phyloP scores from a whole-genome alignment of 2,329 filamentous ascomycete genomes.

The Fusarium stilboides region DNA sequence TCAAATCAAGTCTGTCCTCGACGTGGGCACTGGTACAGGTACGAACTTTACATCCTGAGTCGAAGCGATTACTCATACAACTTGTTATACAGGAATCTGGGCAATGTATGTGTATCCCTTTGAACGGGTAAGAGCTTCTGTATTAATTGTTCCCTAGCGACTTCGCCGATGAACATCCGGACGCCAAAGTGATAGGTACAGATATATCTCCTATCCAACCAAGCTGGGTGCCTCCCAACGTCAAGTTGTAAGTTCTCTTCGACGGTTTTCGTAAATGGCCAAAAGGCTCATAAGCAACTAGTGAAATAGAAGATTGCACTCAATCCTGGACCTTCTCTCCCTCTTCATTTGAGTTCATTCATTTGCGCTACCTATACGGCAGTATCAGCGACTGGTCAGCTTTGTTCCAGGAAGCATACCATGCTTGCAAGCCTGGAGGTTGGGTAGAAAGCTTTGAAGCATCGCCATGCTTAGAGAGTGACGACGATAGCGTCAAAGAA shows the following conservation, averaged over 20 bases:
- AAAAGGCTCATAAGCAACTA: fast-evolving
- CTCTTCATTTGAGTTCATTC: slow-evolving; percentile 5
- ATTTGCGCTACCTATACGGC: slow-evolving; percentile 20
- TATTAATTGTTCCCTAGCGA: neutral
- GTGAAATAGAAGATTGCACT: slow-evolving; percentile 22
- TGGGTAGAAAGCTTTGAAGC: slow-evolving; percentile 19
- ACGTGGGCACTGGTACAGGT: slow-evolving; percentile 21
- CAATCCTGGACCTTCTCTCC: slow-evolving; percentile 19
- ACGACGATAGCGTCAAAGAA: slow-evolving; percentile 8
- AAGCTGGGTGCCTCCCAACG: slow-evolving; percentile 12
- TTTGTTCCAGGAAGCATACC: slow-evolving; percentile 6
- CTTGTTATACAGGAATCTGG: neutral
- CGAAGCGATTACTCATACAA: neutral
- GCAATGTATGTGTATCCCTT: slow-evolving; percentile 4
- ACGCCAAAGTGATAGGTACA: slow-evolving; percentile 7
- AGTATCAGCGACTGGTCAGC: slow-evolving; percentile 11
- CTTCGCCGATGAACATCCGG: slow-evolving; percentile 19
- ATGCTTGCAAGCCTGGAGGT: neutral
- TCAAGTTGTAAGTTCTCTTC: slow-evolving; percentile 1
- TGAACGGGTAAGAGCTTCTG: fast-evolving
- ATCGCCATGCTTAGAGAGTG: slow-evolving; percentile 10
- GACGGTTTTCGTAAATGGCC: no score
- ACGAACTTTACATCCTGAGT: neutral
- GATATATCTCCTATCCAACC: slow-evolving; percentile 25
- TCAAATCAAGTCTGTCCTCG: neutral